phyloP scores from a whole-genome alignment of 2,329 filamentous ascomycete species.

The Fusarium dimerum region DNA sequence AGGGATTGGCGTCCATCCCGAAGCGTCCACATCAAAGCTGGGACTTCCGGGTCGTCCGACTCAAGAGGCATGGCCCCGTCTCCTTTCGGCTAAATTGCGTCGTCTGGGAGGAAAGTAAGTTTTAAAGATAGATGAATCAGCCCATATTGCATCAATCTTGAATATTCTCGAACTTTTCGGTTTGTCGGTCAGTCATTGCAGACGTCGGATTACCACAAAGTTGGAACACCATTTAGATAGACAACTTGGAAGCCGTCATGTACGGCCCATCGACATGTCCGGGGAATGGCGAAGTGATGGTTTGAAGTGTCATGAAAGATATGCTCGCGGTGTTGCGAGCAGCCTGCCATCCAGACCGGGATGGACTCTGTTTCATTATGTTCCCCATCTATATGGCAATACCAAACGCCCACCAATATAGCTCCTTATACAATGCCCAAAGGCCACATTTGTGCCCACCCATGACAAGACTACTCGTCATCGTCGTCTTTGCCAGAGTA shows the following conservation, averaged over 20 bases:
- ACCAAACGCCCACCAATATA: slow-evolving; percentile 11
- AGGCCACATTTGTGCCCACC: not conserved
- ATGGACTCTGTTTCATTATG: slow-evolving; percentile 11
- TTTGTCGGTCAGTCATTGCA: too few species aligned
- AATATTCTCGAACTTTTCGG: too few species aligned
- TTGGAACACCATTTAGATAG: slow-evolving; percentile 21
- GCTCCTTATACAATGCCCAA: slow-evolving; percentile 7
- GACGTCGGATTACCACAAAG: slow-evolving; percentile 10
- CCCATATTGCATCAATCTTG: too few species aligned
- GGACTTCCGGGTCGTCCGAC: slow-evolving; percentile 17
- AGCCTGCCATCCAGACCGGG: slow-evolving; percentile 12
- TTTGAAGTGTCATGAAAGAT: not conserved
- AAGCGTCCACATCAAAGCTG: slow-evolving; percentile 11
- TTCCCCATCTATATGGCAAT: slow-evolving; percentile 22
- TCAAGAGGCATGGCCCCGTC: slow-evolving; percentile 9
- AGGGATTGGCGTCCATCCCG: slow-evolving; percentile 6
- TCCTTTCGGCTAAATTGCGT: too few species aligned
- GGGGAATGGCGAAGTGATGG: not conserved
- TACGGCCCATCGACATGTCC: slow-evolving; percentile 10
- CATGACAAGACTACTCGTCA: slow-evolving; percentile 32
- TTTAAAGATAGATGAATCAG: too few species aligned
- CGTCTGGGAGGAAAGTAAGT: too few species aligned
- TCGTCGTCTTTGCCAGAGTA: slow-evolving; percentile 61
- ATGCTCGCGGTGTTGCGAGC: slow-evolving; percentile 2
- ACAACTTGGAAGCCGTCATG: not conserved